Base-by-base conservation (phyloP, 2,329 filamentous ascomycete species). In the Ascochyta pisi region DNA sequence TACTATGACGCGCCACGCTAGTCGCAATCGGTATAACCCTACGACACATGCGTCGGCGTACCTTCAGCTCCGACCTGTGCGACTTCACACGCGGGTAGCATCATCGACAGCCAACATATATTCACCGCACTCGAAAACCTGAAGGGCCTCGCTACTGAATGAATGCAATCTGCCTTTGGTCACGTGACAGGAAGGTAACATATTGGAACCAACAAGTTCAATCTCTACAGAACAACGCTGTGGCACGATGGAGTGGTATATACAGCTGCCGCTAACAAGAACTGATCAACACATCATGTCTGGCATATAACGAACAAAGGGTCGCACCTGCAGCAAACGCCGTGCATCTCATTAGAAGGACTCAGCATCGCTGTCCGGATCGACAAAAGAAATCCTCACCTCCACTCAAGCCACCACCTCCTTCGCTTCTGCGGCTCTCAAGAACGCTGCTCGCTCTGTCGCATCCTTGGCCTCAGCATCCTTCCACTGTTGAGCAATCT, bases 381-480 rank as follows among this genome's bases (percentile, higher is more conserved):
- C 2, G 22, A 47, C 23, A 33, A 39, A 43, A 31, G 7, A 47
- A 43, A 34, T 1, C 12, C 1, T 6, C 3, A 27, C 10, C 22
- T 13, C 13, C 13, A 16, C 23, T 37, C 19, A 57, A 24, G 16
- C 40, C 9, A 57, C 13, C 22, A 52, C 40, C 34, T 57, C 54
- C 33, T 42, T 57, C 4, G 33, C 49, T 41, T 73, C 68, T 22
- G 69, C 66, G 8, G 50, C 46, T 33, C 62, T 66, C 19, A 73
- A 43, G 54, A 79, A 80, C 7, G 67, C 71, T 0, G 65, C 67
- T 13, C 76, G 65, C 53, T 76, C 73, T 23, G 66, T 67, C 15
- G 58, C 50, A 49, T 79, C 77, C 43, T 72, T 66, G 3, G 65
- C 68, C 51, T 79, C 73, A 5, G 73, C 73, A 35, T 68, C 66